These are phyloP conservation scores for Xylariaceae sp. DNA, from an alignment of 2,329 filamentous ascomycete genomes.

Conservation along the genomic window DNA sequence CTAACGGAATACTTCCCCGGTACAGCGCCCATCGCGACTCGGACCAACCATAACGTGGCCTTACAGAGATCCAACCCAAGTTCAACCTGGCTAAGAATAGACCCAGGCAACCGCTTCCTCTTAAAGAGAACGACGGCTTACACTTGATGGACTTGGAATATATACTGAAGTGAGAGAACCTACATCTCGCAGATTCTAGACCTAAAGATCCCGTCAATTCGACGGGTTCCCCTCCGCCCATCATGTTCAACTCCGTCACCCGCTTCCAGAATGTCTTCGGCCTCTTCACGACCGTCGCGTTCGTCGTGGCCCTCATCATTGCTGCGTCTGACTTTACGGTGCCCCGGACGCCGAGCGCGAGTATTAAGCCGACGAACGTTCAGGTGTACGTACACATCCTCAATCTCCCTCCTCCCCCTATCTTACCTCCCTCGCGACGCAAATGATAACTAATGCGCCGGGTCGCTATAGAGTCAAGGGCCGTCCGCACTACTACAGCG, in stretches of 20 bases:
- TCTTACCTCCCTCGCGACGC: neutral
- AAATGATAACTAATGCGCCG: conserved; percentile 6
- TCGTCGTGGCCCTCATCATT: conserved; percentile 72
- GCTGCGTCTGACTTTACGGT: conserved; percentile 71
- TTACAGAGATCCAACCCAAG: neutral
- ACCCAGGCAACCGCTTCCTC: neutral
- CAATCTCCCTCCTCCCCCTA: too few relatives aligned
- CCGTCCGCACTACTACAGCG: conserved; percentile 90
- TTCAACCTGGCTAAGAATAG: neutral
- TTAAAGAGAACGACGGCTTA: neutral
- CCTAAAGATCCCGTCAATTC: neutral
- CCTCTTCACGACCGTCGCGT: conserved; percentile 94
- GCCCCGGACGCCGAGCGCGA: conserved; percentile 62
- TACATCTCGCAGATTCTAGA: neutral
- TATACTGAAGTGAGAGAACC: neutral
- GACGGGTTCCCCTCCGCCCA: conserved; percentile 29
- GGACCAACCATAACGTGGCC: conserved; percentile 1
- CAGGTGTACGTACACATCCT: conserved; percentile 61
- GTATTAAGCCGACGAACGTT: conserved; percentile 65
- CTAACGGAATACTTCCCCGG: too few relatives aligned
- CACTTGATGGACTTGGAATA: neutral
- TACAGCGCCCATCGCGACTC: neutral
- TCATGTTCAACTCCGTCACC: conserved; percentile 82
- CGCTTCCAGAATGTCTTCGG: conserved; percentile 90
- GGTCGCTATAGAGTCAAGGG: conserved; percentile 64